Percentiles rank a stretch among this genome's conserved stretches.
Conservation (phyloP, 257 asterid genomes). For the Petunia secreta region DNA sequence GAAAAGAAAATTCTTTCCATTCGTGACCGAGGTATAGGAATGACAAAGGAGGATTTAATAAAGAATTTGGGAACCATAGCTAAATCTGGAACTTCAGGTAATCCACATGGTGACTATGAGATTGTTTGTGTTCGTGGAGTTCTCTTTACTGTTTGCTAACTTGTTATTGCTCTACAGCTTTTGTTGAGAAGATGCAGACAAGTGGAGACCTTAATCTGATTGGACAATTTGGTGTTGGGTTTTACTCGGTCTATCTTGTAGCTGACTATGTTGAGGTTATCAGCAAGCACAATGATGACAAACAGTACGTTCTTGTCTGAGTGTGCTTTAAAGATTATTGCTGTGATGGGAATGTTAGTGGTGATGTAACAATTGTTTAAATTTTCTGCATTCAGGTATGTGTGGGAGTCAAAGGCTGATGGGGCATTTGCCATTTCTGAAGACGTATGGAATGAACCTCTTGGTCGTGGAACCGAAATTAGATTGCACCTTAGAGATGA, state of each 20-base stretch:
- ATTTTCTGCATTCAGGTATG: constrained; percentile 54
- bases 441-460: constrained; percentile 88
- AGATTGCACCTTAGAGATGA: constrained; percentile 91
- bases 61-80: constrained; percentile 99
- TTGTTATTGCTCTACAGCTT: constrained; percentile 55
- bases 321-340: background rate
- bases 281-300: constrained; percentile 91
- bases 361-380: constrained; percentile 22
- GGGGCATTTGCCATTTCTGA: constrained; percentile 93
- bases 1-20: constrained; percentile 84
- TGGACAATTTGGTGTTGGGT: constrained; percentile 98
- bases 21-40: constrained; percentile 95
- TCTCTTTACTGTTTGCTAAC: constrained; percentile 4
- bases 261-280: constrained; percentile 95
- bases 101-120: background rate
- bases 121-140: background rate
- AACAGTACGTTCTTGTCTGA: constrained; percentile 60
- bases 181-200: constrained; percentile 96
- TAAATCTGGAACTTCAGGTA: constrained; percentile 98
- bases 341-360: background rate
- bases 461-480: constrained; percentile 94
- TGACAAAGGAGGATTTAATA: constrained; percentile 95
- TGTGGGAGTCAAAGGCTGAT: constrained; percentile 98
- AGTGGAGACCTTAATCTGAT: constrained; percentile 93
- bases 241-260: constrained; percentile 92